phyloP scores from a whole-genome alignment of 148 eudicot genomes.

The Nepenthes mirabilis region DNA sequence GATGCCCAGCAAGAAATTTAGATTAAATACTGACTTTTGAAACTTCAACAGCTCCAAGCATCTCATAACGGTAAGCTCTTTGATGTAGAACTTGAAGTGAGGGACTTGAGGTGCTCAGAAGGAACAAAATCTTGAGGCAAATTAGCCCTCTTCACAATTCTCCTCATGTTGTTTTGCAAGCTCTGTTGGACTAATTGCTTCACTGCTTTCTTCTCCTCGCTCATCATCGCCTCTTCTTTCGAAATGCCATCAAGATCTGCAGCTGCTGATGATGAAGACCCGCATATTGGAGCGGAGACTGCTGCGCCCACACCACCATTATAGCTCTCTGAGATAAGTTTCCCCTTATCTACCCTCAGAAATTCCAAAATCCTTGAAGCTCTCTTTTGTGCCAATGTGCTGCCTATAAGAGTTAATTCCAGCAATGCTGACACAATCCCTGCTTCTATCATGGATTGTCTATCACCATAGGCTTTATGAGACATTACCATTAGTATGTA shows the following conservation, averaged over 20 bases:
- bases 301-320: conserved; percentile 22
- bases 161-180: conserved; percentile 80
- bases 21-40: conserved; percentile 7
- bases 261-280: conserved; percentile 22
- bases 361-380: conserved; percentile 81
- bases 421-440: conserved; percentile 65
- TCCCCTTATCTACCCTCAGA: conserved; percentile 70
- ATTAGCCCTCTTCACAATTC: conserved; percentile 85
- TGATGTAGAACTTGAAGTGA: conserved; percentile 61
- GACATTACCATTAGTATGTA: conserved; percentile 89
- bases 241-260: neutral
- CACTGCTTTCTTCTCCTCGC: conserved; percentile 84
- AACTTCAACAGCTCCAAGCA: neutral
- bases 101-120: conserved; percentile 72
- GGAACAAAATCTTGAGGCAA: conserved; percentile 83
- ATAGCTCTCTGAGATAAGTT: conserved; percentile 38
- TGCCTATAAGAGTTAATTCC: conserved; percentile 81
- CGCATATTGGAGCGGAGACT: conserved; percentile 60
- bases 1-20: too few species aligned
- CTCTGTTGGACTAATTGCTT: conserved; percentile 86
- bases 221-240: conserved; percentile 37
- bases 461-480: conserved; percentile 64
- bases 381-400: conserved; percentile 79
- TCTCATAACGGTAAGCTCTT: conserved; percentile 93
- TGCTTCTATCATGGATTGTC: conserved; percentile 69